Conservation (phyloP, 1,284 basidiomycete species). For the Anthracocystis panici-leucophaei region DNA sequence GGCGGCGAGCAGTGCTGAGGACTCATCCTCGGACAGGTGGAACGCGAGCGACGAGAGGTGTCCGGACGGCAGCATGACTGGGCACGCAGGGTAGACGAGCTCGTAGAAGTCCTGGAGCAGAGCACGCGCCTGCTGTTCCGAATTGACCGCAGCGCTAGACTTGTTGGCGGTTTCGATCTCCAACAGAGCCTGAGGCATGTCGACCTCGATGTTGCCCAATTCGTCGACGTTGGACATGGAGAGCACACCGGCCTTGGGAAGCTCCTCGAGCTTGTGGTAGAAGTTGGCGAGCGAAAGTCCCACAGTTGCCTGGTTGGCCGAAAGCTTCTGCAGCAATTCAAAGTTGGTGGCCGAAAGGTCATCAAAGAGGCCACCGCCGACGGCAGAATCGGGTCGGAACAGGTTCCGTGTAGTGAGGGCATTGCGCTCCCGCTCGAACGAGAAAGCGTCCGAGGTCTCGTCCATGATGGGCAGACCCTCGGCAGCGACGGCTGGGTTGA, state of each 20-base stretch:
- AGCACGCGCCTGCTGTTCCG: conserved; percentile 51
- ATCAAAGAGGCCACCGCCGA: conserved; percentile 42
- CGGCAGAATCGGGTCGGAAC: conserved; percentile 33
- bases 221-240: conserved; percentile 33
- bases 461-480: conserved; percentile 14
- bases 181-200: conserved; percentile 37
- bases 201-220: conserved; percentile 33
- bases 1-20: conserved; percentile 58
- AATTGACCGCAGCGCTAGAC: conserved; percentile 49
- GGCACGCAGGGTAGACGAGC: conserved; percentile 59
- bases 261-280: conserved; percentile 55
- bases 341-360: conserved; percentile 56
- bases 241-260: conserved; percentile 59
- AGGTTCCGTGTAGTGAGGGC: conserved; percentile 31
- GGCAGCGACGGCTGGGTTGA: conserved; percentile 7
- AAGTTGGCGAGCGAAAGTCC: conserved; percentile 48
- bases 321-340: conserved; percentile 55
- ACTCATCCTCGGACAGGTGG: conserved; percentile 60
- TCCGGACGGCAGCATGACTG: conserved; percentile 58
- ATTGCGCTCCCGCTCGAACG: conserved; percentile 40
- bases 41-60: conserved; percentile 62
- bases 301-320: conserved; percentile 27
- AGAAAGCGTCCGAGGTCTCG: conserved; percentile 26
- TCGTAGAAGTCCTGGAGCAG: conserved; percentile 58
- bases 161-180: conserved; percentile 46